Percentiles rank a stretch among this genome's conserved stretches.
These are phyloP conservation scores for Nadsonia fulvescens DNA, from an alignment of 805 yeast genomes.

Conservation along the genomic window DNA sequence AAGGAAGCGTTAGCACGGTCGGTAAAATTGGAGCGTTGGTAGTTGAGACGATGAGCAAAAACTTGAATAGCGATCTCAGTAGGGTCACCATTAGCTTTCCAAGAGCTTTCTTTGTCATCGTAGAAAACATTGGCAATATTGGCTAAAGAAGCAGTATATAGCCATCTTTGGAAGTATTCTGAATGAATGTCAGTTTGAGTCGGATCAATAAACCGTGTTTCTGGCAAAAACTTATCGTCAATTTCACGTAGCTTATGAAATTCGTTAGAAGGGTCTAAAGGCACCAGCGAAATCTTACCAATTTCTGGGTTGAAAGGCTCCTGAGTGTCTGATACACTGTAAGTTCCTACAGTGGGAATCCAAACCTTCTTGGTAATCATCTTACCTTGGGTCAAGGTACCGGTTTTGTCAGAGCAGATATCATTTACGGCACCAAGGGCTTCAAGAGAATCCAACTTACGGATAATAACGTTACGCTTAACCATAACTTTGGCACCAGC, in stretches of 20 bases:
- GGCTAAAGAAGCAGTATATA: conserved; percentile 54
- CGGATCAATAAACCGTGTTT: too few species aligned
- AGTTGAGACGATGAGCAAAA: conserved; percentile 40
- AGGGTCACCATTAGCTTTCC: conserved; percentile 81
- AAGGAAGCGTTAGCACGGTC: conserved; percentile 20
- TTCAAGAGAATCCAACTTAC: conserved; percentile 62
- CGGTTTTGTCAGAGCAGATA: conserved; percentile 71
- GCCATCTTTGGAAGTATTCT: conserved; percentile 28
- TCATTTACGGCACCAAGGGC: conserved; percentile 66
- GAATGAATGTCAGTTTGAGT: too few species aligned
- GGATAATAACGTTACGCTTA: conserved; percentile 49
- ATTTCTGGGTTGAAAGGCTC: conserved; percentile 48
- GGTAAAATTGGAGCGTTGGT: conserved; percentile 18
- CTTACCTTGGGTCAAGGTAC: conserved; percentile 64
- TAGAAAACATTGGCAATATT: conserved; percentile 47
- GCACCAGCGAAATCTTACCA: conserved; percentile 27
- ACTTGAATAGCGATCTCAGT: conserved; percentile 82
- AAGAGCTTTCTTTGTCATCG: conserved; percentile 22
- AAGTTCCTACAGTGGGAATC: conserved; percentile 47
- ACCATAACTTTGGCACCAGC: conserved; percentile 63
- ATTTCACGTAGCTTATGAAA: conserved; percentile 8
- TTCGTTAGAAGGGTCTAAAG: conserved; percentile 8
- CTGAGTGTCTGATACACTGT: conserved; percentile 32
- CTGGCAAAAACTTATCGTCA: too few species aligned
- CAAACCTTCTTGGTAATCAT: conserved; percentile 58